Evolutionary conservation across 257 asterid genomes (phyloP), one percentile per base, ranked within the genome.

Genomic region (Primulina eburnea): DNA sequence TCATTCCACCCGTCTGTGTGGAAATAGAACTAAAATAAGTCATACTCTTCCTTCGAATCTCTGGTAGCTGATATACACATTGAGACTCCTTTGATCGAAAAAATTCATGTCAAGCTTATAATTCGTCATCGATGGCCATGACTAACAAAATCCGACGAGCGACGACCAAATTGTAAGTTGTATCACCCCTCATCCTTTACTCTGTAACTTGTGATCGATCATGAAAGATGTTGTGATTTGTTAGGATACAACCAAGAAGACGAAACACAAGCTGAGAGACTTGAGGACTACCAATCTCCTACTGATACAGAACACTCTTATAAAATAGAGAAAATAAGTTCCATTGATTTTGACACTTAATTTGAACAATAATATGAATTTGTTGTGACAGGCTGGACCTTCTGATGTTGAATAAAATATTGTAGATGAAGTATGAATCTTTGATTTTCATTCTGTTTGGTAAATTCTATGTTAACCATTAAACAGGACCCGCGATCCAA

Each of bases 231-330:
- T 32, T 67, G 21, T 65, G n/a, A 8, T 17, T 20, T 34, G 32
- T 35, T 14, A 6, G 71, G 43, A 40, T 4, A 30, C 5, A 30
- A 3, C 33, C 33, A 76, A 62, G 69, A 74, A 6, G 69, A 65
- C 71, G 83, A 78, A 75, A 71, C 65, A 61, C 58, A 64, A 68
- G 80, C 67, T 32, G 83, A 80, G 82, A 80, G 81, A 73, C n/a
- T 20, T 80, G 69, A 76, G 82, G 61, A 83, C 66, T 69, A 76
- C 72, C 61, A 83, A 78, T 24, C 26, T 24, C 26, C 26, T 24
- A 24, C 26, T 24, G 26, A 24, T 24, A 24, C 26, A 24, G 26
- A 24, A 24, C 26, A 24, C 26, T 24, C 26, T 24, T 24, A 24
- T 24, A 24, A 24, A 24, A 24, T 24, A 24, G 26, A 24, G 26